Base-by-base conservation (phyloP, 2,329 filamentous ascomycete genomes). In the Mycosphaerella arachidis region DNA sequence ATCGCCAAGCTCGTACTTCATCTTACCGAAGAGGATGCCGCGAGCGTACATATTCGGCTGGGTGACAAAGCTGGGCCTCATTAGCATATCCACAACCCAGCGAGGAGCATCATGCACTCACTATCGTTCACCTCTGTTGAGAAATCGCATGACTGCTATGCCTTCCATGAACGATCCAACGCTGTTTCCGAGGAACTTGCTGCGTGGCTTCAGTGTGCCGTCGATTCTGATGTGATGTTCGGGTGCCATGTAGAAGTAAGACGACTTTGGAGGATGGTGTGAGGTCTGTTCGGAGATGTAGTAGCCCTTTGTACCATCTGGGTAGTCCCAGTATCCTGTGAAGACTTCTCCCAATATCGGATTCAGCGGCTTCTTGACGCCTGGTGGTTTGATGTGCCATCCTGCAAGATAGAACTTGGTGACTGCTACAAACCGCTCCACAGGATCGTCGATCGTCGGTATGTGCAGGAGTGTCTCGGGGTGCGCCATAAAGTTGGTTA, bases 401-500 rank as follows among this genome's bases (percentile, higher is more conserved):
- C 94, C 94, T 75, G 92, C 96, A 48, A 99, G 81, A 76, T 99
- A 99, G 76, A 99, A 99, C 77, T 95, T 97, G 73, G 97, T 91
- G 53, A 99, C 94, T 13, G 92, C 90, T 31, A 97, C 86, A 72
- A 99, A 99, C 74, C 94, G 86, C 71, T 93, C 81, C 58, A 91
- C 80, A 1, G 94, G 93, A 71, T 99, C 93, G 55, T 97, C 90
- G 68, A 97, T 90, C 51, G 85, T 80, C 48, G 93, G 85, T 75
- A 97, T 94, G 35, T 89, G 88, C 4, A 99, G 85, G 33, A 99
- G 87, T 71, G 92, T 95, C 77, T 99, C 94, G 45, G 94, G 94
- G 74, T 99, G 94, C 70, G 93, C 95, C 94, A 99, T 99, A 82
- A 99, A 99, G 81, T 99, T 99, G 71, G 94, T 99, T 74, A 99